phyloP scores from a whole-genome alignment of 177 flowering plant genomes.

The Tripterygium wilfordii region DNA sequence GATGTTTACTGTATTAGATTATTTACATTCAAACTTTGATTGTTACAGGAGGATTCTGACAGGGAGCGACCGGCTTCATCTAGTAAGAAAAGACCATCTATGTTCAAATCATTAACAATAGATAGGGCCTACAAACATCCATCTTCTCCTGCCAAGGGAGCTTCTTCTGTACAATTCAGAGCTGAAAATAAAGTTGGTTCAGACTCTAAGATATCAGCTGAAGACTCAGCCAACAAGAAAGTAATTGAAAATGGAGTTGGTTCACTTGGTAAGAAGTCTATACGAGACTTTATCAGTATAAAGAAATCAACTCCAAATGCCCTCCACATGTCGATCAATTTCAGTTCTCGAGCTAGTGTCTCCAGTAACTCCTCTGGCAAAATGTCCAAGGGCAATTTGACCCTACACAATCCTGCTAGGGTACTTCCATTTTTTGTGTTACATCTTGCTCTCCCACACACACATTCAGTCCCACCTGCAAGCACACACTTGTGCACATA shows the following conservation, averaged over 20 bases:
- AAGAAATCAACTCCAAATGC: constrained; percentile 35
- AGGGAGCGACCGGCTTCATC: constrained; percentile 18
- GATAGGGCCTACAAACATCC: constrained; percentile 24
- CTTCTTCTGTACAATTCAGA: constrained; percentile 14
- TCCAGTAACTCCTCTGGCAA: constrained; percentile 25
- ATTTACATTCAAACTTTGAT: background rate
- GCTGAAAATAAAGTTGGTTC: constrained; percentile 22
- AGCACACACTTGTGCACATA: too few relatives aligned
- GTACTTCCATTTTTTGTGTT: constrained; percentile 19
- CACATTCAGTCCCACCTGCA: too few relatives aligned
- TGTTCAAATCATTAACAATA: constrained; percentile 19
- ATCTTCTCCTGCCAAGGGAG: constrained; percentile 24
- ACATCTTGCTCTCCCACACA: too few relatives aligned
- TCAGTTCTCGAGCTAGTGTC: constrained; percentile 24
- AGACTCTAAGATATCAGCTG: too few relatives aligned
- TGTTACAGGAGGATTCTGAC: constrained; percentile 29
- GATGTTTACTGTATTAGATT: background rate
- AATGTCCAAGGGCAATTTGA: constrained; percentile 22
- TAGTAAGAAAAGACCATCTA: constrained; percentile 24
- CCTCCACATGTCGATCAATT: constrained; percentile 59
- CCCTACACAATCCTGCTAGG: constrained; percentile 28
- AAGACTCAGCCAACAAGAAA: too few relatives aligned
- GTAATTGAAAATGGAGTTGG: too few relatives aligned
- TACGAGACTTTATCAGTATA: constrained; percentile 20
- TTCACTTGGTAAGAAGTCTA: constrained; percentile 21